phyloP scores from a whole-genome alignment of 163 green algal genomes.

The Coccomyxa subellipsoidea region DNA sequence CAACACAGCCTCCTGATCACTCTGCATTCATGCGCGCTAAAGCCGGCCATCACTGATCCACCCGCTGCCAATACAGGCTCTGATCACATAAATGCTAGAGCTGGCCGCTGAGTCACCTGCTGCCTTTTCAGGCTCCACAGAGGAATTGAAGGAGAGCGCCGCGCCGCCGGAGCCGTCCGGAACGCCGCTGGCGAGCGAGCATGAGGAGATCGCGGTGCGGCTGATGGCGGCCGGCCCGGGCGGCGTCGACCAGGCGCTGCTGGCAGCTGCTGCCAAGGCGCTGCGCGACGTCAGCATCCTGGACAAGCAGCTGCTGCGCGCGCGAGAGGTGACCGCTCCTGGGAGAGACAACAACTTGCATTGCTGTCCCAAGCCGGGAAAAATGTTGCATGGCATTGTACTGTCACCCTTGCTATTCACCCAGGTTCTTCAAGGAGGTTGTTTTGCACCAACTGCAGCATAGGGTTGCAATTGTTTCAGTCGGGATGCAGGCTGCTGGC shows the following conservation, averaged over 20 bases:
- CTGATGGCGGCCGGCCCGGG: neutral
- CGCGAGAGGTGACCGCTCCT: neutral
- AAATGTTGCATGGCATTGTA: neutral
- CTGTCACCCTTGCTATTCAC: neutral
- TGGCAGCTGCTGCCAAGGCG: constrained; percentile 27
- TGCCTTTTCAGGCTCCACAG: neutral
- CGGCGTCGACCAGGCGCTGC: constrained; percentile 8
- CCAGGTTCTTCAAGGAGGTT: too few species aligned
- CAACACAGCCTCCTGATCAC: too few species aligned
- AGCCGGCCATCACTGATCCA: neutral
- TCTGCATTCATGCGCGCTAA: too few species aligned
- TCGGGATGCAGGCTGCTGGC: neutral
- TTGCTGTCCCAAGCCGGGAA: neutral
- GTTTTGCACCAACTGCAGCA: too few species aligned
- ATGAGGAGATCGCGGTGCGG: constrained; percentile 1
- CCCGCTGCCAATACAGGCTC: neutral
- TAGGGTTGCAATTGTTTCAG: neutral
- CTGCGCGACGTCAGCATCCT: constrained; percentile 32
- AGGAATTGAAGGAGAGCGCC: neutral
- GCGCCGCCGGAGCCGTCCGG: neutral
- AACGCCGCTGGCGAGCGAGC: neutral
- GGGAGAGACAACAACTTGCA: neutral
- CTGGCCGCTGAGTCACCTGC: too few species aligned
- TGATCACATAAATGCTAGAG: too few species aligned
- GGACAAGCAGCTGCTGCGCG: constrained; percentile 15